phyloP scores from a whole-genome alignment of 306 rosid species.

The Pyrus communis region DNA sequence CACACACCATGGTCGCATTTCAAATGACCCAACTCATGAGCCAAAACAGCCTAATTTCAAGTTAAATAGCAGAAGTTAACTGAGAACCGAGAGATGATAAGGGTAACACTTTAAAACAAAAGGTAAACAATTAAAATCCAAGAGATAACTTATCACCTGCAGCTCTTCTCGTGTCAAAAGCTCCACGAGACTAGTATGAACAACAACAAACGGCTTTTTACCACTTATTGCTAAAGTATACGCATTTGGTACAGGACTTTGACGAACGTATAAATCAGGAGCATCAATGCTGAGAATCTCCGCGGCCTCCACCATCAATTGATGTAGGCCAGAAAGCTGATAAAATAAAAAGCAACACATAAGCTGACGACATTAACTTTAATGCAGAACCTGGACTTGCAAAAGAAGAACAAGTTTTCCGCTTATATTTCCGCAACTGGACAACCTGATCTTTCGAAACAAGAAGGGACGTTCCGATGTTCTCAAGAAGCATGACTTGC shows the following conservation, averaged over 20 bases:
- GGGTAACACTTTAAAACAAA: not conserved
- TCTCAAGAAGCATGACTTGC: conserved; percentile 96
- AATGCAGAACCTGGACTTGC: not conserved
- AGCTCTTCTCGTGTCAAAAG: conserved; percentile 74
- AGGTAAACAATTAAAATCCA: conserved; percentile 1
- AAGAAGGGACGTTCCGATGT: conserved; percentile 92
- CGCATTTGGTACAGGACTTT: conserved; percentile 96
- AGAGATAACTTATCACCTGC: conserved; percentile 49
- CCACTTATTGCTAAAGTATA: conserved; percentile 92
- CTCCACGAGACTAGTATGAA: conserved; percentile 98
- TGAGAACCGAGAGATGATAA: not conserved
- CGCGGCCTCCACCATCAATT: conserved; percentile 78
- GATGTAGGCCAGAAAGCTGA: conserved; percentile 81
- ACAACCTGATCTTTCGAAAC: conserved; percentile 86
- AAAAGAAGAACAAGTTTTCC: not conserved
- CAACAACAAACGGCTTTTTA: conserved; percentile 81
- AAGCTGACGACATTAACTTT: not conserved
- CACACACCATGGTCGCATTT: conserved; percentile 98
- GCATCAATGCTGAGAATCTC: conserved; percentile 63
- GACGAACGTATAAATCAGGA: conserved; percentile 90
- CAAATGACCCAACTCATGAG: conserved; percentile 96
- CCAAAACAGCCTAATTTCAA: conserved; percentile 79
- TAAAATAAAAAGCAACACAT: not conserved
- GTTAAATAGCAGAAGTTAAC: conserved; percentile 19
- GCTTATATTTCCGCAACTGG: too few relatives aligned